A percentile compares a stretch with the other conserved stretches of the same genome.
These are phyloP conservation scores for Xerocomus spinulosus DNA, from an alignment of 768 basidiomycete species.

Conservation along the genomic window DNA sequence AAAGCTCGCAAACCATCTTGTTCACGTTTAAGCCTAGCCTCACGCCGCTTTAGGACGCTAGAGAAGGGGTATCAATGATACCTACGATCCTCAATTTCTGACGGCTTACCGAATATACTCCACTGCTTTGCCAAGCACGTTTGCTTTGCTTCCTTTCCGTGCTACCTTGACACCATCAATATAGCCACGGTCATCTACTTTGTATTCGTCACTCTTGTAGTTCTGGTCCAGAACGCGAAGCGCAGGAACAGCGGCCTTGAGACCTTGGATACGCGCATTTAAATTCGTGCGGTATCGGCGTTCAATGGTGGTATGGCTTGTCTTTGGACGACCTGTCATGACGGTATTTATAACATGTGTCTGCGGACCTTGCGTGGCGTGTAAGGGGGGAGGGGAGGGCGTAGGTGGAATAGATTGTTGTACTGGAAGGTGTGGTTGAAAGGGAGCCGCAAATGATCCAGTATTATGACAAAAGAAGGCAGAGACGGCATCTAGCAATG, in stretches of 20 bases:
- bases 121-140: conserved; percentile 83
- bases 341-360: conserved; percentile 19
- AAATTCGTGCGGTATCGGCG: conserved; percentile 85
- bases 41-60: conserved; percentile 78
- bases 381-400: conserved; percentile 37
- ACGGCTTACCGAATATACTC: conserved; percentile 70
- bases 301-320: conserved; percentile 87
- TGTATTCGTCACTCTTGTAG: conserved; percentile 37
- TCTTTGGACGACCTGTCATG: conserved; percentile 45
- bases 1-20: conserved; percentile 71
- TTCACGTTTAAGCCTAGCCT: conserved; percentile 64
- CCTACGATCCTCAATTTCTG: background rate
- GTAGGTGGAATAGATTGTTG: conserved; percentile 31
- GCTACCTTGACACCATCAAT: conserved; percentile 92
- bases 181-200: conserved; percentile 79
- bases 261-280: conserved; percentile 77
- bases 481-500: conserved; percentile 22
- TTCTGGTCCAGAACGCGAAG: conserved; percentile 69
- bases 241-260: conserved; percentile 79
- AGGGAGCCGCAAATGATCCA: conserved; percentile 29
- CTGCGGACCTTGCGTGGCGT: conserved; percentile 21
- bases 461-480: conserved; percentile 15
- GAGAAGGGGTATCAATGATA: conserved; percentile 4
- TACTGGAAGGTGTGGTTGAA: conserved; percentile 29
- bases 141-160: conserved; percentile 86